A percentile compares a stretch with the other conserved stretches of the same genome.
phyloP scores from a whole-genome alignment of 1,284 basidiomycete species.

The Coniferiporia sulphurascens region DNA sequence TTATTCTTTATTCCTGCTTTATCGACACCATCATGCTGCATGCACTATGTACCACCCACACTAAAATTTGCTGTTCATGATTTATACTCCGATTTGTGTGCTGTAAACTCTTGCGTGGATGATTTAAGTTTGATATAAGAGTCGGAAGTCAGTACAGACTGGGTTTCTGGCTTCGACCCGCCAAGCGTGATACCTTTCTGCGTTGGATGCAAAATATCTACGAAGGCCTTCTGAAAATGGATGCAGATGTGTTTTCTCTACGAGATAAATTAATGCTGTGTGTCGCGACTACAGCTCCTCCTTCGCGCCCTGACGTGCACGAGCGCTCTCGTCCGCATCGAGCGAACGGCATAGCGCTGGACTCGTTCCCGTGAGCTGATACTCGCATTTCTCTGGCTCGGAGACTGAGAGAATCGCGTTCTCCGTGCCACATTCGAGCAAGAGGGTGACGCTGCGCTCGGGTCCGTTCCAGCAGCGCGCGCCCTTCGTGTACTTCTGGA shows the following conservation, averaged over 20 bases:
- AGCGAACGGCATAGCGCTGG: slow-evolving; percentile 86
- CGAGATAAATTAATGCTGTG: not conserved
- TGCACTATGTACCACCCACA: slow-evolving; percentile 10
- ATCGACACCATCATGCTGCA: not conserved
- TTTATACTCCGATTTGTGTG: not conserved
- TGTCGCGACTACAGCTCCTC: slow-evolving; percentile 48
- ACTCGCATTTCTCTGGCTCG: slow-evolving; percentile 97
- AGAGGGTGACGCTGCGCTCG: slow-evolving; percentile 75
- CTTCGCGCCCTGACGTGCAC: slow-evolving; percentile 27
- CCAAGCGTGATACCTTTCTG: too few relatives aligned
- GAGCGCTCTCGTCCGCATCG: slow-evolving; percentile 22
- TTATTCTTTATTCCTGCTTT: not conserved
- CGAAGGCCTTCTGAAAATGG: too few relatives aligned
- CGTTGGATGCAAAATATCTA: too few relatives aligned
- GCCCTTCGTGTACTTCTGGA: slow-evolving; percentile 80
- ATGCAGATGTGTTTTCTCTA: not conserved
- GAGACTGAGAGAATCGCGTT: slow-evolving; percentile 80
- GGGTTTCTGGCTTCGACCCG: too few relatives aligned
- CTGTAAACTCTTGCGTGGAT: too few relatives aligned
- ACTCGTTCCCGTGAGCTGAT: slow-evolving; percentile 81
- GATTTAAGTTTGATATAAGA: too few relatives aligned
- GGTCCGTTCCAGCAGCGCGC: slow-evolving; percentile 98
- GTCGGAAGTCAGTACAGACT: too few relatives aligned
- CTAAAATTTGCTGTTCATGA: slow-evolving; percentile 1
- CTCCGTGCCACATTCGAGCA: slow-evolving; percentile 81